phyloP scores from a whole-genome alignment of 1,139 yeast genomes.

The Suhomyces coccinellae region DNA sequence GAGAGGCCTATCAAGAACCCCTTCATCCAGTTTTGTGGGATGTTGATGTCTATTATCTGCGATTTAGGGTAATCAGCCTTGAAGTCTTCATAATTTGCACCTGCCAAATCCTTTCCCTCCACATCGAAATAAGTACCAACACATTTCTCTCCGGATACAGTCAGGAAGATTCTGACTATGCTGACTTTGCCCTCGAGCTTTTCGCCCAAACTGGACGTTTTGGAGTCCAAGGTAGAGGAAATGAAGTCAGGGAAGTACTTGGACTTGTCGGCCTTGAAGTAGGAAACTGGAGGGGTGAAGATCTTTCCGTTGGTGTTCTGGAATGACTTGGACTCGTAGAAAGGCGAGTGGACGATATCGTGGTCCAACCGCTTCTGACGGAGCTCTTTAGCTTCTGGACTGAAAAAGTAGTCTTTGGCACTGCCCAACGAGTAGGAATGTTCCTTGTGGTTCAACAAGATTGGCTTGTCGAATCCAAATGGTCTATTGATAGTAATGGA shows the following conservation, averaged over 20 bases:
- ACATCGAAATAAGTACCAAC: slow-evolving; percentile 58
- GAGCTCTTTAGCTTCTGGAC: slow-evolving; percentile 50
- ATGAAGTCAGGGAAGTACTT: slow-evolving; percentile 81
- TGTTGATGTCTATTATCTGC: slow-evolving; percentile 72
- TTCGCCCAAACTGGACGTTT: slow-evolving; percentile 36
- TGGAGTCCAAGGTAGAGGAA: slow-evolving; percentile 55
- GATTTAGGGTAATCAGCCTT: slow-evolving; percentile 45
- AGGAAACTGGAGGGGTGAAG: slow-evolving; percentile 76
- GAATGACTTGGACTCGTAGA: slow-evolving; percentile 79
- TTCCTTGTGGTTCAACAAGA: slow-evolving; percentile 28
- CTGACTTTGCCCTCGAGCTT: slow-evolving; percentile 54
- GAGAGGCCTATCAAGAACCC: slow-evolving; percentile 60
- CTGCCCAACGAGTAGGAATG: slow-evolving; percentile 24
- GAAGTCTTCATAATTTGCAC: slow-evolving; percentile 32
- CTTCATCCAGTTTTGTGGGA: slow-evolving; percentile 72
- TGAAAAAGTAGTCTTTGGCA: slow-evolving; percentile 31
- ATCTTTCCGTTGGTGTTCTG: slow-evolving; percentile 81
- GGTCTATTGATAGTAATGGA: slow-evolving; percentile 34
- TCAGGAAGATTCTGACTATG: slow-evolving; percentile 63
- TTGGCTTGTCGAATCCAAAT: slow-evolving; percentile 40
- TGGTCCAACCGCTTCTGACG: slow-evolving; percentile 59
- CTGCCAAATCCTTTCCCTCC: slow-evolving; percentile 37
- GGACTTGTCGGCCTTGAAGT: slow-evolving; percentile 73
- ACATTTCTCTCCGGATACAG: slow-evolving; percentile 72
- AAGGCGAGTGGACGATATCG: slow-evolving; percentile 84